Evolutionary conservation across 441 rosid species (phyloP).

Genomic region (Isatis lusitanica): DNA sequence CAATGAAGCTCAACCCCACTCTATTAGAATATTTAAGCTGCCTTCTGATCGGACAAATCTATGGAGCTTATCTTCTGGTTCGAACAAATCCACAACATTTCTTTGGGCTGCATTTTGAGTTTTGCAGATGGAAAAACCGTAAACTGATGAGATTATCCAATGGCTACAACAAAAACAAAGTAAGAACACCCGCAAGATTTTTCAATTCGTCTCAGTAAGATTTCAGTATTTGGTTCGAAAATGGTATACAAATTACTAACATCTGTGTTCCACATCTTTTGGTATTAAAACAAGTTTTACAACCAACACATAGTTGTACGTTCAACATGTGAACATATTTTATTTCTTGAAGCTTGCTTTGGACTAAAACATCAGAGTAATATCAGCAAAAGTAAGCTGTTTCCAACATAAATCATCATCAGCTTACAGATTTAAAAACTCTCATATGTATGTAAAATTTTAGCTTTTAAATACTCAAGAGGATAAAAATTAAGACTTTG

Average conservation of each 20-base stretch:
- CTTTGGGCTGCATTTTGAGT: not conserved
- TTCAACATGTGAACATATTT: not conserved
- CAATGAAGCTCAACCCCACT: too few relatives aligned
- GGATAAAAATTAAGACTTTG: slow-evolving; percentile 3
- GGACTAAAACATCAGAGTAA: not conserved
- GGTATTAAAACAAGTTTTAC: not conserved
- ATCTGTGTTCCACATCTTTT: not conserved
- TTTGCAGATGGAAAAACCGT: not conserved
- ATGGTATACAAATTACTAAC: not conserved
- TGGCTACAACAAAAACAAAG: not conserved
- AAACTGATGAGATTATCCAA: not conserved
- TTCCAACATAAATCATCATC: not conserved
- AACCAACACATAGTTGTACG: too few relatives aligned
- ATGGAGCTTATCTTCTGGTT: too few relatives aligned
- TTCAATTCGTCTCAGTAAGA: not conserved
- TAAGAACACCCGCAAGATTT: not conserved
- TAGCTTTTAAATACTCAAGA: not conserved
- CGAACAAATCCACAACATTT: not conserved
- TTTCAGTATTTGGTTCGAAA: not conserved
- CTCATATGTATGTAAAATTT: not conserved
- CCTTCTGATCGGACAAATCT: not conserved
- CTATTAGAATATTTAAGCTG: too few relatives aligned
- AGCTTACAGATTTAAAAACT: not conserved
- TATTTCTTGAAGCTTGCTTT: not conserved
- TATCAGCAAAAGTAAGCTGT: not conserved